Base-by-base conservation (phyloP, 176 grass and related monocot species). In the Melocanna baccifera region DNA sequence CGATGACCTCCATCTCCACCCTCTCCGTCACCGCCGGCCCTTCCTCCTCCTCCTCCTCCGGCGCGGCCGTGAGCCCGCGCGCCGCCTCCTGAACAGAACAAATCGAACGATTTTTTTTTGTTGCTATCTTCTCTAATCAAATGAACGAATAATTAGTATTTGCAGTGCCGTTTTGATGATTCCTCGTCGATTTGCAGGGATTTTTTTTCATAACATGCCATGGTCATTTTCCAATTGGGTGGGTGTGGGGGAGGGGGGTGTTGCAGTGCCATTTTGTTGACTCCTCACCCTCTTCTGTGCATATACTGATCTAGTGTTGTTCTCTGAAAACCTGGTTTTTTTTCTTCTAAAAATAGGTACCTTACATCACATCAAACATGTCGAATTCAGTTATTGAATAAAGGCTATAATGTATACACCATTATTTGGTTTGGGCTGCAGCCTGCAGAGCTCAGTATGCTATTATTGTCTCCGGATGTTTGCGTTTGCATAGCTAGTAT, bases 21-120 rank as follows among this genome's bases (percentile, higher is more conserved):
- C 88, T 86, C 88, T 56, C 19, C 55, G 19, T 34, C 73, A 58
- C 23, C 11, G 9, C 55, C 10, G 23, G 19, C 51, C n/a, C 52
- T 13, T 10, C 79, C 9, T 25, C 25, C 20, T 4, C 57, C 12
- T 9, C 78, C 9, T 23, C 36, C 20, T 5, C 59, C 13, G 39
- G 30, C 14, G 75, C 7, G 4, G 32, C 23, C 39, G 48, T 6
- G 12, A 22, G 40, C 26, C 73, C 37, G 50, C 25, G 73, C 39
- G 40, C 20, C 32, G 25, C 26, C 34, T 37, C 46, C 73, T 88
- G 86, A 0, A 55, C 23, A 71, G 28, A 15, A 51, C 19, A 32
- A 15, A 20, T 46, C 5, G 6, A 59, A 10, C 12, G 39, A 70
- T 5, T 36, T 3, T 14, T 0, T 1, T 5, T 50, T 15, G 47